phyloP scores from a whole-genome alignment of 345 rosid species.

The Salix arbutifolia region DNA sequence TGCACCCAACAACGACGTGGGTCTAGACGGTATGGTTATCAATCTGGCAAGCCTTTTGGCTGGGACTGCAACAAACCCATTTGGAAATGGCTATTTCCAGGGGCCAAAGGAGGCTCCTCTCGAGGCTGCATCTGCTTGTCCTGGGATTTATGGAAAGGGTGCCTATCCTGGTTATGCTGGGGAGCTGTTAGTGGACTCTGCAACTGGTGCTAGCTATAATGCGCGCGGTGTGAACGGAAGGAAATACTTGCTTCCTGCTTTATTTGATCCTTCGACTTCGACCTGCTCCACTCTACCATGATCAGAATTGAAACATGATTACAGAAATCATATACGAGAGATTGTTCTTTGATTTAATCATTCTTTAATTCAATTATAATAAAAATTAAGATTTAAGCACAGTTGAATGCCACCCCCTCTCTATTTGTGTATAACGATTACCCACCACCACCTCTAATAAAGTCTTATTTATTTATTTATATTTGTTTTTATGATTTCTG shows the following conservation, averaged over 20 bases:
- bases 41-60: conserved; percentile 28
- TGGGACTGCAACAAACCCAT: conserved; percentile 29
- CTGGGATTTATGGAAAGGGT: conserved; percentile 23
- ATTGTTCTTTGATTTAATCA: not conserved
- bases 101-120: conserved; percentile 32
- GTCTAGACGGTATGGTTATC: conserved; percentile 26
- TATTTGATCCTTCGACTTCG: conserved; percentile 22
- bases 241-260: conserved; percentile 29
- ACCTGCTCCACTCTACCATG: conserved; percentile 19
- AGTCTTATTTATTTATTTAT: no score
- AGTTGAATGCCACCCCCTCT: not conserved
- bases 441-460: no score
- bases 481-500: no score
- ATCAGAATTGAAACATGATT: not conserved
- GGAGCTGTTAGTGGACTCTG: conserved; percentile 17
- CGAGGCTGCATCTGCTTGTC: conserved; percentile 30
- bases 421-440: no score
- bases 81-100: conserved; percentile 29
- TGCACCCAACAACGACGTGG: conserved; percentile 29
- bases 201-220: conserved; percentile 27
- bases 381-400: not conserved
- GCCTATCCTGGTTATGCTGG: conserved; percentile 33
- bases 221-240: conserved; percentile 26
- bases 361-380: not conserved
- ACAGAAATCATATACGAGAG: not conserved